Percentiles rank a stretch among this genome's conserved stretches.
Conservation (phyloP, 2,329 filamentous ascomycete species). For the Gnomoniopsis sp. region DNA sequence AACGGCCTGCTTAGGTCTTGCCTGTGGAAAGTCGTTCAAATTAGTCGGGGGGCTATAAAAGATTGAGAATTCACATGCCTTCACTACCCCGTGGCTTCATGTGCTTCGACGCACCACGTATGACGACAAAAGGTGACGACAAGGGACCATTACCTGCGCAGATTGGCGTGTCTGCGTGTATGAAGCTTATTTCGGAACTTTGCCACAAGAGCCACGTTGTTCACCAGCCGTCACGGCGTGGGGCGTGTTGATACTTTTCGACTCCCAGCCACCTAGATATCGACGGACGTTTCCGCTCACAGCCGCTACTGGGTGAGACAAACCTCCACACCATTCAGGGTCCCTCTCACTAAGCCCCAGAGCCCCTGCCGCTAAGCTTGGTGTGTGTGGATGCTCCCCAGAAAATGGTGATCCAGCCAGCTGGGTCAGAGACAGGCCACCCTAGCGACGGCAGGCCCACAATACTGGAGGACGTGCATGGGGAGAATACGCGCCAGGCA, state of each 20-base stretch:
- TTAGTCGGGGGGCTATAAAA: slow-evolving; percentile 1
- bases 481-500: not conserved
- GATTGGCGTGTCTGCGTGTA: not conserved
- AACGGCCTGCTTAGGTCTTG: not conserved
- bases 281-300: not conserved
- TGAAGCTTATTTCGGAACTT: not conserved
- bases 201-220: not conserved
- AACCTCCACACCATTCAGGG: slow-evolving; percentile 5
- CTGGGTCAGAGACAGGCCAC: slow-evolving; percentile 6
- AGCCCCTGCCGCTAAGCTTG: not conserved
- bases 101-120: not conserved
- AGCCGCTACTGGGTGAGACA: not conserved
- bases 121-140: not conserved
- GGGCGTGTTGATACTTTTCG: not conserved
- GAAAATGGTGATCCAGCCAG: slow-evolving; percentile 9
- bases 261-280: not conserved
- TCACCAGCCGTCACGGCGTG: not conserved
- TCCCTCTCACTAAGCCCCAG: not conserved
- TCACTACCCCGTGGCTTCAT: not conserved
- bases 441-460: not conserved
- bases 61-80: slow-evolving; percentile 10
- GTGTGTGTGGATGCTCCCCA: slow-evolving; percentile 5
- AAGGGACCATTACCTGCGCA: not conserved
- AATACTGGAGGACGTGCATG: not conserved
- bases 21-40: not conserved